phyloP scores from a whole-genome alignment of 2,329 filamentous ascomycete species.

The Orbilia oligospora region DNA sequence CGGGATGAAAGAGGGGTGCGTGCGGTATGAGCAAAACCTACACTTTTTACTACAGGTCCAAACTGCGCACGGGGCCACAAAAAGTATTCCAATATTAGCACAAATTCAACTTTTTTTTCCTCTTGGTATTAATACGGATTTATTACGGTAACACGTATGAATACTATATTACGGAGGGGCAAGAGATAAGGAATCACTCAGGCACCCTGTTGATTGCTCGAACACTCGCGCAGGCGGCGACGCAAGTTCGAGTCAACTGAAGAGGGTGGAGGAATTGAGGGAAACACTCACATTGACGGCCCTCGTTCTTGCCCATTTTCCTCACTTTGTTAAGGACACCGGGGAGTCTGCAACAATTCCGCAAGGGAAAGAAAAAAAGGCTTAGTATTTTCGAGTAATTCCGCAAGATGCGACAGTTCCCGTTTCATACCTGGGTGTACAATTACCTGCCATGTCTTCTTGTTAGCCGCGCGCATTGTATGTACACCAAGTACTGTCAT shows the following conservation, averaged over 20 bases:
- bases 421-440: conserved; percentile 49
- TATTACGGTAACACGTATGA: neutral
- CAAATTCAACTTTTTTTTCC: conserved; percentile 12
- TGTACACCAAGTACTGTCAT: too few relatives aligned
- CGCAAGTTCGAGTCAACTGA: neutral
- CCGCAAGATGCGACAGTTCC: neutral
- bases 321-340: conserved; percentile 34
- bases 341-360: conserved; percentile 29
- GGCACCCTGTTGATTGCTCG: neutral
- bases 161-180: too few relatives aligned
- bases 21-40: conserved; percentile 30
- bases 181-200: neutral
- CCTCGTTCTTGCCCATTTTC: conserved; percentile 35
- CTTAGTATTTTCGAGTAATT: conserved; percentile 15
- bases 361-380: neutral
- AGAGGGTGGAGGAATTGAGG: neutral
- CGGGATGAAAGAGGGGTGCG: neutral
- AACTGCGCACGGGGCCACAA: conserved; percentile 29
- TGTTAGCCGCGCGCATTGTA: conserved; percentile 30
- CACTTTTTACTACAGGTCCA: conserved; percentile 49
- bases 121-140: conserved; percentile 7
- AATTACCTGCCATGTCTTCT: conserved; percentile 33
- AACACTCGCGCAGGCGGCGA: neutral
- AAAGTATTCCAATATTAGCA: conserved; percentile 15
- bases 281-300: conserved; percentile 43